A percentile compares a stretch with the other conserved stretches of the same genome.
These are phyloP conservation scores for Penicillium glabrum DNA, from an alignment of 2,329 filamentous ascomycete species.

Conservation along the genomic window DNA sequence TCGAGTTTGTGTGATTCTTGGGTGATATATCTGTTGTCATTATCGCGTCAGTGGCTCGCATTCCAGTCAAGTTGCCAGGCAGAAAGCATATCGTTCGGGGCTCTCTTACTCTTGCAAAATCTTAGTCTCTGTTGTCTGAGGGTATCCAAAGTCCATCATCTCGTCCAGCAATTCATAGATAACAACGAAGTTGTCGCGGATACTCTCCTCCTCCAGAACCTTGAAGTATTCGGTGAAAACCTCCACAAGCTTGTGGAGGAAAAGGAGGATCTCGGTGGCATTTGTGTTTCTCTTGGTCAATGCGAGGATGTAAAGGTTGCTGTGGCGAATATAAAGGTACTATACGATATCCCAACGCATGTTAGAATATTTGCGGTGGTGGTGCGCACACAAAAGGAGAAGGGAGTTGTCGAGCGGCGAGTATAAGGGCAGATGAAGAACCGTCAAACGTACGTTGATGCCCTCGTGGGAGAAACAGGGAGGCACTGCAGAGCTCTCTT, in stretches of 20 bases:
- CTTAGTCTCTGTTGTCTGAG: conserved; percentile 97
- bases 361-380: conserved; percentile 10
- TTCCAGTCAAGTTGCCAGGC: not conserved
- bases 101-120: conserved; percentile 79
- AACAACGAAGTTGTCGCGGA: conserved; percentile 98
- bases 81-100: not conserved
- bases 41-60: not conserved
- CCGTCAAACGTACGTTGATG: conserved; percentile 75
- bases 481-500: conserved; percentile 95
- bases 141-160: conserved; percentile 99
- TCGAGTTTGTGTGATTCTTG: conserved; percentile 99
- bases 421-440: not conserved
- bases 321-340: conserved; percentile 99
- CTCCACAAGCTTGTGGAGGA: conserved; percentile 96
- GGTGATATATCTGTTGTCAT: conserved; percentile 72
- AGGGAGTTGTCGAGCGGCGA: conserved; percentile 6
- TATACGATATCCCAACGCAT: conserved; percentile 36
- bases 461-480: conserved; percentile 98
- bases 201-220: conserved; percentile 96
- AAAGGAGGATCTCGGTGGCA: conserved; percentile 95
- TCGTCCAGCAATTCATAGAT: conserved; percentile 98
- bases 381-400: conserved; percentile 13
- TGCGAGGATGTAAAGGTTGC: conserved; percentile 97
- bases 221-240: conserved; percentile 99
- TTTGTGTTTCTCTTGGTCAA: conserved; percentile 99